Conservation (phyloP, 768 basidiomycete species). For the Phaeotremella fagi region DNA sequence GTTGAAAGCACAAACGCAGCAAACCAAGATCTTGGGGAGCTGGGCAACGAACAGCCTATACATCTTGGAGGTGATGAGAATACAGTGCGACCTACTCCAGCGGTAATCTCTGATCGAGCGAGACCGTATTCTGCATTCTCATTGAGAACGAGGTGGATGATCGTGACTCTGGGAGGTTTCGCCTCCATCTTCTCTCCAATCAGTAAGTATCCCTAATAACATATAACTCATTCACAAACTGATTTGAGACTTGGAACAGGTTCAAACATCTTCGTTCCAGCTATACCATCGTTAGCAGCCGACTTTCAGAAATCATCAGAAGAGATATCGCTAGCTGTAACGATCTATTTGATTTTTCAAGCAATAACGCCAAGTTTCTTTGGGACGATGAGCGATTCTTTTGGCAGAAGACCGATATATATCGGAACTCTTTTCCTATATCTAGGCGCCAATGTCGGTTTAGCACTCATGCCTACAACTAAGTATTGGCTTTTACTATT, state of each 20-base stretch:
- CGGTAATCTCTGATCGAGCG: neutral
- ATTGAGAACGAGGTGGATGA: conserved; percentile 13
- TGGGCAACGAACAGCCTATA: no score
- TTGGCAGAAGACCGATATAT: conserved; percentile 41
- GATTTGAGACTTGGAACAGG: conserved; percentile 44
- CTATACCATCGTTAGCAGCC: conserved; percentile 62
- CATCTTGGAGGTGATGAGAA: no score
- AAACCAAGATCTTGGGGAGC: no score
- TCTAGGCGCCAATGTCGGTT: conserved; percentile 61
- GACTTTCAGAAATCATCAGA: conserved; percentile 65
- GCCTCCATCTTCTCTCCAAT: conserved; percentile 12
- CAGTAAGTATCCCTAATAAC: neutral
- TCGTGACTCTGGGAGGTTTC: conserved; percentile 12
- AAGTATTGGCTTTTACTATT: conserved; percentile 74
- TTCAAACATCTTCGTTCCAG: conserved; percentile 72
- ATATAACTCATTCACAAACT: no score
- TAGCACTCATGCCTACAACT: conserved; percentile 56
- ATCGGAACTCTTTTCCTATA: conserved; percentile 63
- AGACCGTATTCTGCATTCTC: conserved; percentile 22
- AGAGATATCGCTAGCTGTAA: conserved; percentile 73
- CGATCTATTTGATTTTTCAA: conserved; percentile 59
- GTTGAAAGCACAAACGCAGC: no score
- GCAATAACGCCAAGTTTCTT: conserved; percentile 55
- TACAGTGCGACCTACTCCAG: no score
- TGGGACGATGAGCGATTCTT: conserved; percentile 58